Evolutionary conservation across 306 rosid genomes (phyloP), one percentile per base, ranked within the genome.

Genomic region (Hippophae tibetana): DNA sequence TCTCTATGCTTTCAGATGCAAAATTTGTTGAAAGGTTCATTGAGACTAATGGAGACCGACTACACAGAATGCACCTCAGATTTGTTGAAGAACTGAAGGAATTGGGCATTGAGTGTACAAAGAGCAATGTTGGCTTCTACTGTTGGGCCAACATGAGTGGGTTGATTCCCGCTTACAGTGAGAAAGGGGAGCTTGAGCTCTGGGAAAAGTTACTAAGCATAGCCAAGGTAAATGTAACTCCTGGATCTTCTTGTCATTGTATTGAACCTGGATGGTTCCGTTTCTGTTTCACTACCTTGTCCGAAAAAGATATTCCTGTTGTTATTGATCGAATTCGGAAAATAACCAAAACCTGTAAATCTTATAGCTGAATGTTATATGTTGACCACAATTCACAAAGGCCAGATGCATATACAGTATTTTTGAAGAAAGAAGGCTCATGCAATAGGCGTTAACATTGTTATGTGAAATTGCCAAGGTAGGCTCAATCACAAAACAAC

Each of bases 181-280:
- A 88, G 71, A 93, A 84, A 68, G 99, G 95, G 10, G 99, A 93
- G 76, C 83, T 93, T 63, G 95, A 88, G 75, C 90, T 93, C 48
- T 84, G 95, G 99, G 95, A 86, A 57, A 85, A 72, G 76, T 78
- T 93, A 71, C 73, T 93, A 82, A 84, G 78, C 66, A 67, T 84
- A 43, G 86, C 86, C 52, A 88, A 84, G 76, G 66, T 88, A 62
- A 82, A 78, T 76, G 95, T 75, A 43, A 86, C 86, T 44, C 99
- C 97, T 5, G 97, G 99, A 62, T 80, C 94, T 46, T 80, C 68
- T 13, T 88, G 95, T 84, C 87, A 78, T 72, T 86, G 95, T 74
- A 84, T 86, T 54, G 97, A 86, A 70, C 95, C 86, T 3, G 95
- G 97, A 68, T 93, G 99, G 97, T 88, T 88, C 66, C 73, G 86